Evolutionary conservation across 2,329 filamentous ascomycete species (phyloP).

Genomic region (Penicillium vulpinum): DNA sequence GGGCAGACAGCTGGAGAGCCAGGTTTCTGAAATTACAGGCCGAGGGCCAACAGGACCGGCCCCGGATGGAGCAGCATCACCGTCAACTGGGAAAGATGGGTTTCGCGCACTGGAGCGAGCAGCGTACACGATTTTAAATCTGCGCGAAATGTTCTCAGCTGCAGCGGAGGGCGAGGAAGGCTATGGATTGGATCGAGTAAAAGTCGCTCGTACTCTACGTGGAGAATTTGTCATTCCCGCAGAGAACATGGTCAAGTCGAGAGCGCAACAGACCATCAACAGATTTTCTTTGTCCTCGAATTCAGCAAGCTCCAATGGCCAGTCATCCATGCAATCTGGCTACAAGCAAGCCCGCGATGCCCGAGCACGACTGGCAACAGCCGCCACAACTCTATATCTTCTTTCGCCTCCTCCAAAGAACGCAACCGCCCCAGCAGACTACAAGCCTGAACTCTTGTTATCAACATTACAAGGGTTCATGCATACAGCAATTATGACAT

Average conservation of each 20-base stretch:
- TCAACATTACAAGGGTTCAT: slow-evolving; percentile 78
- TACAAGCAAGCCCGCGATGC: slow-evolving; percentile 70
- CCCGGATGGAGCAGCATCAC: slow-evolving; percentile 34
- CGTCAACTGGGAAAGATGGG: slow-evolving; percentile 59
- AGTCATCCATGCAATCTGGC: slow-evolving; percentile 45
- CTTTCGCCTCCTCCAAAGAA: slow-evolving; percentile 66
- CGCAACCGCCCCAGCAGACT: slow-evolving; percentile 48
- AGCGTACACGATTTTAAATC: slow-evolving; percentile 72
- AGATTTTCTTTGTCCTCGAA: slow-evolving; percentile 75
- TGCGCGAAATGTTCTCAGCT: slow-evolving; percentile 71
- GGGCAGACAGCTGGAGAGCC: slow-evolving; percentile 82
- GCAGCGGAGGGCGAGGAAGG: slow-evolving; percentile 72
- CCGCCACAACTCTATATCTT: slow-evolving; percentile 74
- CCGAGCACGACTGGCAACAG: slow-evolving; percentile 70
- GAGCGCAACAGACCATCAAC: slow-evolving; percentile 74
- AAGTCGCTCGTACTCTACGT: slow-evolving; percentile 69
- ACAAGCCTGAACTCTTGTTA: slow-evolving; percentile 70
- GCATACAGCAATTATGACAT: slow-evolving; percentile 75
- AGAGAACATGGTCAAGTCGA: slow-evolving; percentile 70
- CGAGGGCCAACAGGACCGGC: slow-evolving; percentile 32
- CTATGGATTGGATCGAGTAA: slow-evolving; percentile 70
- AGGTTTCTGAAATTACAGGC: slow-evolving; percentile 68
- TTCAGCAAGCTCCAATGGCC: slow-evolving; percentile 29
- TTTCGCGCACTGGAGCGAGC: slow-evolving; percentile 79
- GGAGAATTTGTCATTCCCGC: slow-evolving; percentile 68